phyloP scores from a whole-genome alignment of 305 asterid species.

The Rubia occidens region DNA sequence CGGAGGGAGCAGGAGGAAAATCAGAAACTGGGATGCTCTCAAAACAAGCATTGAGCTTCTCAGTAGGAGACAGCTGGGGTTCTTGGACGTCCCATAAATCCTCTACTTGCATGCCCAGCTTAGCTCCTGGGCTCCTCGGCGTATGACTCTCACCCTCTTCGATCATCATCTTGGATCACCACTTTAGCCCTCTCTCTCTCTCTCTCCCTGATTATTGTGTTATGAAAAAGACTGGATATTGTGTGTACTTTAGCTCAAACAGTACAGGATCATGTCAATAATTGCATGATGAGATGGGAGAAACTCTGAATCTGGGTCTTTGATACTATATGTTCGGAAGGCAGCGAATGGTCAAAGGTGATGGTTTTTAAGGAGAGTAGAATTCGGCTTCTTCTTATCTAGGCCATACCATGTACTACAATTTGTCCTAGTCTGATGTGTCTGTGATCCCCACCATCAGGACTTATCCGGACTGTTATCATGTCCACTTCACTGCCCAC shows the following conservation, averaged over 20 bases:
- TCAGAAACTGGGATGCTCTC: conserved; percentile 93
- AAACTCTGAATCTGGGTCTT: background rate
- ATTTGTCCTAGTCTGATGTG: background rate
- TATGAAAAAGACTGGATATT: too few relatives aligned
- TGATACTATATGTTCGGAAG: background rate
- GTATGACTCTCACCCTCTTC: conserved; percentile 47
- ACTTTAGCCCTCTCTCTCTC: conserved; percentile 6
- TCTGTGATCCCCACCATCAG: background rate
- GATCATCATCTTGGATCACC: conserved; percentile 36
- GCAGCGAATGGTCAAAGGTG: too few relatives aligned
- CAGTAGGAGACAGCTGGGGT: conserved; percentile 84
- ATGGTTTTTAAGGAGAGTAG: background rate
- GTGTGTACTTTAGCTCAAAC: background rate
- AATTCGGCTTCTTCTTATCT: conserved; percentile 12
- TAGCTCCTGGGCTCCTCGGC: conserved; percentile 94
- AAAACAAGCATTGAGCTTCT: conserved; percentile 92
- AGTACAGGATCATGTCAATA: background rate
- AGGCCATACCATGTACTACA: background rate
- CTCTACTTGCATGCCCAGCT: conserved; percentile 88
- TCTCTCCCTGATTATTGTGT: conserved; percentile 6
- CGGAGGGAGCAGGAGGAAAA: conserved; percentile 73
- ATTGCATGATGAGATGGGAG: conserved; percentile 1
- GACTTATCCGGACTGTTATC: too few relatives aligned
- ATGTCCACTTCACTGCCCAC: too few relatives aligned
- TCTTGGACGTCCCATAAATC: conserved; percentile 90